Evolutionary conservation across 768 basidiomycete species (phyloP), one percentile per base, ranked within the genome.

Genomic region (Suillus fuscotomentosus): DNA sequence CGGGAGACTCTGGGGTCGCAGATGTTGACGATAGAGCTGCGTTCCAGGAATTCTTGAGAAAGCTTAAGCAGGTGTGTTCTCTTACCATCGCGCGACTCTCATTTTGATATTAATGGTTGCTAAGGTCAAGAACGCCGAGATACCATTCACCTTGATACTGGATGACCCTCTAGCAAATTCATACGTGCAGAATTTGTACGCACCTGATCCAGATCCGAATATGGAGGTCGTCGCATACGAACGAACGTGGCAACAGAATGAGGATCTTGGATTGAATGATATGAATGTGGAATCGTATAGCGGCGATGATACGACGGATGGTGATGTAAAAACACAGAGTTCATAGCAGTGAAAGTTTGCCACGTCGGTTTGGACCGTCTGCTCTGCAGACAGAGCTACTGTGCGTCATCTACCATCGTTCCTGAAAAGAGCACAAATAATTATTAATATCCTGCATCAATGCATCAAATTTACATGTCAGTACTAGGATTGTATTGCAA

Each of bases 161-260:
- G 97, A 99, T 72, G 97, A 99, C 72, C 97, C 97, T 3, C 82
- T 99, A 22, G 90, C 94, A 14, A 98, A 99, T 75, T 96, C 94
- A 3, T 95, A 99, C 72, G 80, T 99, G 55, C 97, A 99, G 75
- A 97, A 95, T 74, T 70, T 96, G 20, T 98, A 97, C 73, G 97
- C 97, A 0, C 97, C 97, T 5, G 96, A 99, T 72, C 89, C 92
- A 0, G 97, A 99, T 72, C 97, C 97, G 1, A 95, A 95, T 71
- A 94, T 99, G 91, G 81, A 75, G 39, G 83, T 92, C 60, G 93
- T 91, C 73, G 73, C 76, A 62, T 99, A 99, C 72, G 92, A 95
- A 48, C 83, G 97, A 59, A 87, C 87, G 5, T 92, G 85, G 80
- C 86, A 94, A 51, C 95, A 99, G 80, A 95, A 99, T 70, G 97